Conservation (phyloP, 306 rosid species). For the Cucumis cinereus region DNA sequence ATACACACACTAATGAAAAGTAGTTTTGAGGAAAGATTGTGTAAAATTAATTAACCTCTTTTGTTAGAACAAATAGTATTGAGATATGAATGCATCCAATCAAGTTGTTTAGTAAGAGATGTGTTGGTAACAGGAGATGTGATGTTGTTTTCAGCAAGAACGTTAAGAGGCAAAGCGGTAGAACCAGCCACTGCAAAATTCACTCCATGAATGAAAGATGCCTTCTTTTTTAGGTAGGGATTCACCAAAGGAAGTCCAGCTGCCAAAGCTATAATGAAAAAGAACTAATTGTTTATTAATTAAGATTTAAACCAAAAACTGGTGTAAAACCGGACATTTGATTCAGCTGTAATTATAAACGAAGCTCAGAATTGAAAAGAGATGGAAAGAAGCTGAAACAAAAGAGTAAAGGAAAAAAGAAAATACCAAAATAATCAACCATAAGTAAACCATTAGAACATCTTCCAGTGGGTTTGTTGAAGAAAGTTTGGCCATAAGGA, state of each 20-base stretch:
- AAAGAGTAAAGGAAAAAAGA: background rate
- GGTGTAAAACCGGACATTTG: no score
- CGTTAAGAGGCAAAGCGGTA: constrained; percentile 3
- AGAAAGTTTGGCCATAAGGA: constrained; percentile 13
- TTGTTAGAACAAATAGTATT: background rate
- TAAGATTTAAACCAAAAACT: no score
- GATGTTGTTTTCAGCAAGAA: constrained; percentile 3
- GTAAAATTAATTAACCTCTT: background rate
- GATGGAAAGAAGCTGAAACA: background rate
- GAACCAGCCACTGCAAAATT: constrained; percentile 17
- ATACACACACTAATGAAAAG: no score
- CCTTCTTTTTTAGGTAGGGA: constrained; percentile 3
- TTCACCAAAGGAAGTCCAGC: constrained; percentile 15
- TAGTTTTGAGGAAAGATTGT: background rate
- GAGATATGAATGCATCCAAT: constrained; percentile 15
- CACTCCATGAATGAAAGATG: background rate
- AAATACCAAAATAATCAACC: constrained; percentile 9
- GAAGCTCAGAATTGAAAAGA: no score
- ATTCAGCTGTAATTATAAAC: no score
- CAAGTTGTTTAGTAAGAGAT: constrained; percentile 7
- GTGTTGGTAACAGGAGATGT: background rate
- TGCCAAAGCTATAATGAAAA: constrained; percentile 2
- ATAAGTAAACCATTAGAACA: constrained; percentile 15
- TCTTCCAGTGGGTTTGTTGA: constrained; percentile 14
- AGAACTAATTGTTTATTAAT: background rate